Base-by-base conservation (phyloP, 2,329 filamentous ascomycete species). In the Fusarium sp. region DNA sequence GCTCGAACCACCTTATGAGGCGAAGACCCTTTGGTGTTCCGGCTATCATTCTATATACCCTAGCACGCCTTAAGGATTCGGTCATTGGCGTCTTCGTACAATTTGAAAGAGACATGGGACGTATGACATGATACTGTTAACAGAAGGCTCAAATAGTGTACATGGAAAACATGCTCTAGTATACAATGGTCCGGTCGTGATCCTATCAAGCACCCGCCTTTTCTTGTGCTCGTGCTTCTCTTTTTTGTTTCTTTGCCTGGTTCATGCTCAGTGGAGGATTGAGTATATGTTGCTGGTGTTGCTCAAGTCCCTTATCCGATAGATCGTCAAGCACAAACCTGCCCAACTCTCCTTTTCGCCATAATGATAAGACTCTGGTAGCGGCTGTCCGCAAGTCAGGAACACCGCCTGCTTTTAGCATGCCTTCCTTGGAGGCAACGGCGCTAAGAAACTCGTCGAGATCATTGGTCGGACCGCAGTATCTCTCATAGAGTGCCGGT, bases 251-350 rank as follows among this genome's bases (percentile, higher is more conserved):
- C 72, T 84, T 85, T 10, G 90, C 91, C 79, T 92, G 91, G 70
- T 84, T 90, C 72, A 92, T 75, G 76, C 91, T 93, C 54, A 87
- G 73, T 17, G 76, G 76, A 23, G 83, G 80, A 18, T 86, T 84
- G 18, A 81, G 80, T 23, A 81, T 74, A 61, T 79, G 79, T 58
- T 80, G 80, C 73, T 80, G 82, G 62, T 87, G 85, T 48, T 70
- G 72, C n/a, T 70, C 73, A 18, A 93, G 76, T 13, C 84, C 83
- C 51, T 87, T 86, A 37, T 86, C 84, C 20, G 83, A 84, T 14
- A 98, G 82, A 55, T 93, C 87, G 75, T 99, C 96, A 31, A 99
- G 83, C 20, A 93, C 80, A 74, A 96, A 96, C 39, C 81, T 84
- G 1, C 94, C 95, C 56, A 98, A 75, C 29, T 87, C 81, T 3